Base-by-base conservation (phyloP, 176 grass and related monocot species). In the Zea luxurians region DNA sequence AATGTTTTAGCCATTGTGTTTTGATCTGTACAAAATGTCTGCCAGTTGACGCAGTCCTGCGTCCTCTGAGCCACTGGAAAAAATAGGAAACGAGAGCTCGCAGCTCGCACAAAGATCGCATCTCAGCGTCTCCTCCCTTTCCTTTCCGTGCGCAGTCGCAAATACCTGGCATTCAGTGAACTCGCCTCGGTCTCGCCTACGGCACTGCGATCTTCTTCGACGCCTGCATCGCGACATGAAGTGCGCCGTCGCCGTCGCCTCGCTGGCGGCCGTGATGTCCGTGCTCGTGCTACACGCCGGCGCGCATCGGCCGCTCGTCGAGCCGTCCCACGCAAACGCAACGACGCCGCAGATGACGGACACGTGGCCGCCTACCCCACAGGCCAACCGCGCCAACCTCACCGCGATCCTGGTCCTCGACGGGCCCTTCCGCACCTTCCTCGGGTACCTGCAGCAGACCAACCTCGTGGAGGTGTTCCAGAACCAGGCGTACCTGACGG, bases 401-500 rank as follows among this genome's bases (percentile, higher is more conserved):
- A 84, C 86, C 12, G 55, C 68, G 54, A 68, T 84, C 5, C 76
- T 88, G 6, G 48, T 54, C 37, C 11, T 68, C 4, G 54, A 80
- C 7, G 37, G 76, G 4, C 86, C 75, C 2, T 88, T 80, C 76
- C 46, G 43, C 63, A 70, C 86, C n/a, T 84, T 88, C 86, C n/a
- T 88, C 27, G 55, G 36, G 37, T 80, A 88, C 64, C 76, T 88
- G n/a, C 45, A 79, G 20, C 53, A 84, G 81, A 75, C 81, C 64
- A 75, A 75, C 46, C 86, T 88, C 38, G 46, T 84, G 1, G 76
- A 75, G 21, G 81, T 68, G 81, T 80, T 88, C 81, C 12, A 80
- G 64, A 74, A 75, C 5, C 81, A 88, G 76, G 86, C 86, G 17
- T 84, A 70, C 86, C 75, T 58, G 4, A 88, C 81, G 4, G 76